phyloP scores from a whole-genome alignment of 129 eudicot genomes.

The Dittrichia graveolens region DNA sequence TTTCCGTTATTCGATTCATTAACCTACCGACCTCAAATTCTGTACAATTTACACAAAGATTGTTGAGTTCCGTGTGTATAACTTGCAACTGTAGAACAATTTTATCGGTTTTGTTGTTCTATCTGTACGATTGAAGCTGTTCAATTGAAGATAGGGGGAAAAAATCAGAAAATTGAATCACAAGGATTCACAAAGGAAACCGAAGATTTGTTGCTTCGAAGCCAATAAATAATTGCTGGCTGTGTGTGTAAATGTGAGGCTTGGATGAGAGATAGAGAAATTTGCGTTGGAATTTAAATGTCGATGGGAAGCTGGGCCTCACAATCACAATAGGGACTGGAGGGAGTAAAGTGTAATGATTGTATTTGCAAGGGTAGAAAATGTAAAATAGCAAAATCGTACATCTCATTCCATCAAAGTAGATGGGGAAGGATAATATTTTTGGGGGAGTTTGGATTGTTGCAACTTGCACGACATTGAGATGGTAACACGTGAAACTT shows the following conservation, averaged over 20 bases:
- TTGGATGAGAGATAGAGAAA: slow-evolving; percentile 9
- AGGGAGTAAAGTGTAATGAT: background rate
- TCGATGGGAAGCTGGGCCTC: slow-evolving; percentile 12
- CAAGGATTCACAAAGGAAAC: background rate
- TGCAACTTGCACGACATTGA: too few relatives aligned
- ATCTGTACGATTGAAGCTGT: slow-evolving; percentile 9
- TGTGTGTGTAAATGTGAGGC: slow-evolving; percentile 15
- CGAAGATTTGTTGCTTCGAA: slow-evolving; percentile 10
- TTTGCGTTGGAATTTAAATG: slow-evolving; percentile 32
- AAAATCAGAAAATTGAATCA: background rate
- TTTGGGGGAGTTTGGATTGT: too few relatives aligned
- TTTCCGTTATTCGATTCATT: slow-evolving; percentile 45
- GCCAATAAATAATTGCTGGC: background rate
- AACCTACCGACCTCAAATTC: background rate
- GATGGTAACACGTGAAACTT: too few relatives aligned
- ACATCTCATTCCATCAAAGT: background rate
- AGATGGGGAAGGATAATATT: too few relatives aligned
- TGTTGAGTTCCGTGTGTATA: background rate
- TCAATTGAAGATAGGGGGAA: background rate
- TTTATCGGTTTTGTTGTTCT: background rate
- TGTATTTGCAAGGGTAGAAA: background rate
- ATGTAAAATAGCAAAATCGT: background rate
- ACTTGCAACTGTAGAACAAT: background rate
- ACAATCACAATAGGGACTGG: slow-evolving; percentile 4
- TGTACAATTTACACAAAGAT: background rate